Percentiles rank a stretch among this genome's conserved stretches.
Evolutionary conservation across 2,329 filamentous ascomycete genomes (phyloP).

Genomic region (Pseudofabraea citricarpa): DNA sequence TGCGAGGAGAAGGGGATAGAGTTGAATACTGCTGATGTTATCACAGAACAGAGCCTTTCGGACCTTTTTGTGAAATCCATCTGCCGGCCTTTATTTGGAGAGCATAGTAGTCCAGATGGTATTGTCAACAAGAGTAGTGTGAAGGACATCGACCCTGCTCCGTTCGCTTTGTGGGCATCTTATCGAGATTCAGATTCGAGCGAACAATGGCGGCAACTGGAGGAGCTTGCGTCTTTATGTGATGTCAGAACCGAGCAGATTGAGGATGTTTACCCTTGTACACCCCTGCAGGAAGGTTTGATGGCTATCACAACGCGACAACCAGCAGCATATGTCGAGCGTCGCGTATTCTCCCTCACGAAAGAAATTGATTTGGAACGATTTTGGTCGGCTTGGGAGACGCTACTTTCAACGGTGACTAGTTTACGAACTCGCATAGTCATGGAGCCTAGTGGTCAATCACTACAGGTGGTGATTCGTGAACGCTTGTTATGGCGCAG

Average conservation of each 20-base stretch:
- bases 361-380: slow-evolving; percentile 11
- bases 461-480: slow-evolving; percentile 11
- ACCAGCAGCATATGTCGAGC: slow-evolving; percentile 31
- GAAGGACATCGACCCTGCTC: not conserved
- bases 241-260: slow-evolving; percentile 3
- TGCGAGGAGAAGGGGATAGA: slow-evolving; percentile 1
- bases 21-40: slow-evolving; percentile 2
- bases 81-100: not conserved
- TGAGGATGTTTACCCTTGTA: slow-evolving; percentile 35
- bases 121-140: not conserved
- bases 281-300: slow-evolving; percentile 35
- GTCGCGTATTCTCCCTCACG: slow-evolving; percentile 2
- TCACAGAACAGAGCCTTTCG: not conserved
- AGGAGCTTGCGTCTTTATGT: slow-evolving; percentile 1
- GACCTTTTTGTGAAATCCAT: not conserved
- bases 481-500: slow-evolving; percentile 3
- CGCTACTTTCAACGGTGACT: slow-evolving; percentile 11
- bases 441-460: not conserved
- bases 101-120: not conserved
- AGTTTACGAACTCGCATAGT: slow-evolving; percentile 31
- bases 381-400: slow-evolving; percentile 22
- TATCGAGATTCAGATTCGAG: slow-evolving; percentile 1
- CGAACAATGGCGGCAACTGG: not conserved
- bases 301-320: slow-evolving; percentile 31
- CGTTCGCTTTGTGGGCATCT: slow-evolving; percentile 1